Evolutionary conservation across 371 early-diverging fungal species (phyloP), one percentile per base, ranked within the genome.

Genomic region (Funneliformis caledonium): DNA sequence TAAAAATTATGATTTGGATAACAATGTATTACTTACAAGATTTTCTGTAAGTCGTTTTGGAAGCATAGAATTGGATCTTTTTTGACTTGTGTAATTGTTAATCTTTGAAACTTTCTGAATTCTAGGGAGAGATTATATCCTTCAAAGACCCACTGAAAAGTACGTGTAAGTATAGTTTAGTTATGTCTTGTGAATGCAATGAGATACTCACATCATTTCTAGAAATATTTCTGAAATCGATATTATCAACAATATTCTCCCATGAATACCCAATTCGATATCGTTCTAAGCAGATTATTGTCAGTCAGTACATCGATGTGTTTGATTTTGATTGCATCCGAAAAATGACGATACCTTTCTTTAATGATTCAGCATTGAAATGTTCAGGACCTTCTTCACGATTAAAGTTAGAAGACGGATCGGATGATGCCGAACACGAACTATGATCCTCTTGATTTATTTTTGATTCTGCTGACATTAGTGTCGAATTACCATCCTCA

Each of bases 141-240:
- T 64, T 76, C n/a, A 48, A 45, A 69, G 65, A 76, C 47, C 76
- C 76, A 76, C 76, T 76, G 37, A 76, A 64, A 64, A 76, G 12
- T 43, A 62, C 50, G 62, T 26, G 61, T 4, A 60, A 62, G 22
- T 11, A 2, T n/a, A n/a, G n/a, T n/a, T n/a, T n/a, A n/a, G n/a
- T n/a, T 62, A 64, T 7, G 8, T 33, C 0, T 62, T 22, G 65
- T 26, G 26, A 62, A 62, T 60, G 56, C 45, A 76, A 43, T 76
- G 65, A 76, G 43, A 76, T 76, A 76, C 62, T 76, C 62, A 76
- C 47, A 76, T 76, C 76, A 26, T 76, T 45, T 76, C 62, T 76
- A 64, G 74, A 59, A 2, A 22, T 5, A 74, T 43, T 9, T 45
- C 76, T 76, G 47, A 60, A 62, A 76, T 76, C 43, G 43, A 76